Conservation (phyloP, 805 yeast genomes). For the Hanseniaspora lachancei region DNA sequence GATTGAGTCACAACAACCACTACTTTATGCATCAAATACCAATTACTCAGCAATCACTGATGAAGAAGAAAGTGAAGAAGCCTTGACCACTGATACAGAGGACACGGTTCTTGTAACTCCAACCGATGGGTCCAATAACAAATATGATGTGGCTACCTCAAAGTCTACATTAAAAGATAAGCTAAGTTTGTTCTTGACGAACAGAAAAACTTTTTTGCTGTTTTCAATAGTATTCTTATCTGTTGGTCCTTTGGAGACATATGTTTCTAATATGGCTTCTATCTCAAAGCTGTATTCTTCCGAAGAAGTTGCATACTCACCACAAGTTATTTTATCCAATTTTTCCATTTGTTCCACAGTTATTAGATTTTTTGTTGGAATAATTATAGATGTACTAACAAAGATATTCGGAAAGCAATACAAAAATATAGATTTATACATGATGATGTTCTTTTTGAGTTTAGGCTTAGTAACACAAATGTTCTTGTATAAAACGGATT, state of each 20-base stretch:
- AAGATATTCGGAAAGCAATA: slow-evolving; percentile 11
- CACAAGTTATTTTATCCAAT: slow-evolving; percentile 14
- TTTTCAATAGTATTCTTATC: slow-evolving; percentile 50
- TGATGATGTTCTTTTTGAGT: slow-evolving; percentile 25
- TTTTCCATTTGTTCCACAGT: slow-evolving; percentile 39
- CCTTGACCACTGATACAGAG: slow-evolving; percentile 13
- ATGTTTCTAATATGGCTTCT: slow-evolving; percentile 70
- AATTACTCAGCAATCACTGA: slow-evolving; percentile 24
- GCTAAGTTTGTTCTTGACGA: slow-evolving; percentile 13
- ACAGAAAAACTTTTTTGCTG: slow-evolving; percentile 28
- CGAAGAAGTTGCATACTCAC: slow-evolving; percentile 17
- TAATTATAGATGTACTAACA: slow-evolving; percentile 48
- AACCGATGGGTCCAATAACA: slow-evolving; percentile 21
- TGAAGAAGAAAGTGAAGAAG: slow-evolving; percentile 19
- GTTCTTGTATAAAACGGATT: slow-evolving; percentile 18
- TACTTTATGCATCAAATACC: slow-evolving; percentile 21
- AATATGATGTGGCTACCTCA: not conserved
- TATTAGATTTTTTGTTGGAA: slow-evolving; percentile 55
- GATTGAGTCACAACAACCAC: slow-evolving; percentile 18
- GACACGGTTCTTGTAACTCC: slow-evolving; percentile 4
- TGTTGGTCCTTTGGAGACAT: slow-evolving; percentile 77
- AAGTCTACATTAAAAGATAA: slow-evolving; percentile 12
- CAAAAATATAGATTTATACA: slow-evolving; percentile 23
- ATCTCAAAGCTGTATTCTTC: slow-evolving; percentile 32
- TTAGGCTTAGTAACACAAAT: slow-evolving; percentile 30